phyloP scores from a whole-genome alignment of 805 yeast species.

The Hanseniaspora meyeri region DNA sequence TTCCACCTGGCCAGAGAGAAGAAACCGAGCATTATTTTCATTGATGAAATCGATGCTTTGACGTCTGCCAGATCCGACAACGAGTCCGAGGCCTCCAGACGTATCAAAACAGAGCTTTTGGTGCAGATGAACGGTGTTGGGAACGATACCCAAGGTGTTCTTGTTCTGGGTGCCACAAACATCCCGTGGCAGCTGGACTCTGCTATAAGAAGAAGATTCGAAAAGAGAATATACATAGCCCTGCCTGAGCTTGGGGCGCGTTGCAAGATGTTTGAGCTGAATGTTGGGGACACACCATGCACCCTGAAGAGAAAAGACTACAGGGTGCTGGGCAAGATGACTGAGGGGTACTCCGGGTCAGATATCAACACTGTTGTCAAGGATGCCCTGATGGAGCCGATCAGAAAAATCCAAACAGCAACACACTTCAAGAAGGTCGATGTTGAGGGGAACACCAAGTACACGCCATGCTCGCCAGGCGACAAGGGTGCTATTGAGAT shows the following conservation, averaged over 20 bases:
- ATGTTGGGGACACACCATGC: constrained; percentile 85
- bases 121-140: constrained; percentile 99
- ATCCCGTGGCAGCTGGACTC: constrained; percentile 98
- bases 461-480: constrained; percentile 97
- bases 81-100: constrained; percentile 88
- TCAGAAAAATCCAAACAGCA: constrained; percentile 86
- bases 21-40: constrained; percentile 89
- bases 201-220: constrained; percentile 93
- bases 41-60: constrained; percentile 94
- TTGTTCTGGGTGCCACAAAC: constrained; percentile 93
- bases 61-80: constrained; percentile 98
- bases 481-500: constrained; percentile 71
- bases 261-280: constrained; percentile 83
- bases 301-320: constrained; percentile 60
- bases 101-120: constrained; percentile 88
- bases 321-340: constrained; percentile 73
- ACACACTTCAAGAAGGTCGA: constrained; percentile 66
- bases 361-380: constrained; percentile 93
- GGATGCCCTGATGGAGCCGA: constrained; percentile 97
- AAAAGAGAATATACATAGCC: constrained; percentile 86
- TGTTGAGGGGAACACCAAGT: constrained; percentile 28
- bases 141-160: constrained; percentile 80
- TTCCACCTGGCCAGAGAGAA: constrained; percentile 93
- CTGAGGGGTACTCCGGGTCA: constrained; percentile 95
- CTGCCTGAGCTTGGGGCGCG: constrained; percentile 91